Evolutionary conservation across 2,329 filamentous ascomycete species (phyloP).

Genomic region (Pseudopyricularia cyperi): DNA sequence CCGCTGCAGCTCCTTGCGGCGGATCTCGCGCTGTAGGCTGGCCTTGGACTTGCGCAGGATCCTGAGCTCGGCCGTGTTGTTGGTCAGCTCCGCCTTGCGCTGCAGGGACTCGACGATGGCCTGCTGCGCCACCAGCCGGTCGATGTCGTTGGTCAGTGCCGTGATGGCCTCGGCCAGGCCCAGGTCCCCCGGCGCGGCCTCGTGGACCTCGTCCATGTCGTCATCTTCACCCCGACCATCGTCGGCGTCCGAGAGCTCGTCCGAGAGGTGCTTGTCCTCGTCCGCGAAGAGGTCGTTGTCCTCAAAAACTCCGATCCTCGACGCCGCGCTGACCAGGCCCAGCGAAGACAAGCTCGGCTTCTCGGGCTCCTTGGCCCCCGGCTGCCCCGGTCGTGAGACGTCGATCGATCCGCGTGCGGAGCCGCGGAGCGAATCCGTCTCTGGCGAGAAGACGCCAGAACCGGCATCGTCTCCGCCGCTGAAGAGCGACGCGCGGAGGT

Average conservation of each 20-base stretch:
- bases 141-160: conserved; percentile 77
- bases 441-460: conserved; percentile 31
- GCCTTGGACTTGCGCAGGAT: conserved; percentile 90
- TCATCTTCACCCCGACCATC: conserved; percentile 42
- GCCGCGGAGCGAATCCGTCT: conserved; percentile 2
- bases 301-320: conserved; percentile 81
- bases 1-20: conserved; percentile 85
- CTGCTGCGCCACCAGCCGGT: conserved; percentile 76
- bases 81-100: conserved; percentile 89
- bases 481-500: conserved; percentile 55
- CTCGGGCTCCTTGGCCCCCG: conserved; percentile 26
- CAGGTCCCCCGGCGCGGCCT: conserved; percentile 88
- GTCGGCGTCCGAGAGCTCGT: conserved; percentile 67
- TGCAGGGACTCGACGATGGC: conserved; percentile 84
- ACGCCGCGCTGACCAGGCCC: conserved; percentile 77
- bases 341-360: conserved; percentile 86
- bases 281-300: conserved; percentile 90
- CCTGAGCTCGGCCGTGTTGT: conserved; percentile 85
- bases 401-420: conserved; percentile 19
- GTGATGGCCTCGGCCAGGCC: conserved; percentile 89
- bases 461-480: conserved; percentile 32
- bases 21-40: conserved; percentile 82
- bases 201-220: conserved; percentile 72
- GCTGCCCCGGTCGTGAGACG: conserved; percentile 14
- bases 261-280: conserved; percentile 71